Conservation (phyloP, 805 yeast genomes). For the Candida parachauliodes region DNA sequence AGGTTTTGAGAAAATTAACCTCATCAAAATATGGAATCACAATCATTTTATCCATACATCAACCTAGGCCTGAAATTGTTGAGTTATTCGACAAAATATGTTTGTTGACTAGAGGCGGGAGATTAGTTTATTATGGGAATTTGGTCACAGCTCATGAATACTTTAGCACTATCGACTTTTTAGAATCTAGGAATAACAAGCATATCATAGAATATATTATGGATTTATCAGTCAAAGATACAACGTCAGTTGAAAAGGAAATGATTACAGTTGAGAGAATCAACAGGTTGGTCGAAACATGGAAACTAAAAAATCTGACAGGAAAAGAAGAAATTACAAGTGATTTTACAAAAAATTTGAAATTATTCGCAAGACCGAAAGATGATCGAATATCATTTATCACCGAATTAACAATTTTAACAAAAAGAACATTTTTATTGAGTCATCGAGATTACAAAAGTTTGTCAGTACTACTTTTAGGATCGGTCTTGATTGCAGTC, state of each 20-base stretch:
- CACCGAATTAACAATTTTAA: conserved; percentile 28
- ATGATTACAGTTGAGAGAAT: conserved; percentile 20
- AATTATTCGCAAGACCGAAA: conserved; percentile 12
- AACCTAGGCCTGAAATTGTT: conserved; percentile 77
- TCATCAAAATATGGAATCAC: conserved; percentile 59
- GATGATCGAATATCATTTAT: conserved; percentile 22
- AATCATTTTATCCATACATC: conserved; percentile 74
- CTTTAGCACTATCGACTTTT: conserved; percentile 34
- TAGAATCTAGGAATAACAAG: conserved; percentile 7
- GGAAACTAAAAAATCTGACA: conserved; percentile 14
- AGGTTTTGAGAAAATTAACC: conserved; percentile 50
- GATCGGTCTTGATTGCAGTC: conserved; percentile 49
- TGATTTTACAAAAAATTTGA: conserved; percentile 10
- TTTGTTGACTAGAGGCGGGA: conserved; percentile 59
- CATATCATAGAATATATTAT: conserved; percentile 31
- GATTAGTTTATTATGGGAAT: conserved; percentile 44
- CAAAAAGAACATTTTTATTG: conserved; percentile 30
- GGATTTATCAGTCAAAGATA: conserved; percentile 35
- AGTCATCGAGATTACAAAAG: conserved; percentile 32
- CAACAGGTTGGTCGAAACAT: conserved; percentile 17
- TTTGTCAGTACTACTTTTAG: conserved; percentile 34
- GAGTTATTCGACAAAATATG: conserved; percentile 64
- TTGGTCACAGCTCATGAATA: conserved; percentile 42
- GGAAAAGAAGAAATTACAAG: neutral
- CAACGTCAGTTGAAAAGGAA: conserved; percentile 24